These are phyloP conservation scores for Eutypa lata DNA, from an alignment of 2,329 filamentous ascomycete species.

Conservation along the genomic window DNA sequence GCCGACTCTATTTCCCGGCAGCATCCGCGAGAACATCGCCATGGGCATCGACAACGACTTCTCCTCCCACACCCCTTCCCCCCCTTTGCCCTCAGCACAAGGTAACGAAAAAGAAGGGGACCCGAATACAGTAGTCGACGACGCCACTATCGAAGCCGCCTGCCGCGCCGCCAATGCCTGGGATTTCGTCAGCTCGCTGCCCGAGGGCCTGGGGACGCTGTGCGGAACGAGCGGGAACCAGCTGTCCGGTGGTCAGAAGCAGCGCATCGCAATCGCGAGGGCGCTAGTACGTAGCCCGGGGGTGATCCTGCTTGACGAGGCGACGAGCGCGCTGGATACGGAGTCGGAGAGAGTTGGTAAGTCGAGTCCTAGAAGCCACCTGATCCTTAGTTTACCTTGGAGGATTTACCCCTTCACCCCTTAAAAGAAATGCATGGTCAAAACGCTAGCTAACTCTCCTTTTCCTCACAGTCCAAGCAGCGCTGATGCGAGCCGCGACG, in stretches of 20 bases:
- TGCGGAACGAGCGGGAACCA: conserved; percentile 42
- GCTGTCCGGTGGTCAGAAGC: conserved; percentile 39
- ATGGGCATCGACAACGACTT: conserved; percentile 29
- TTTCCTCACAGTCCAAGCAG: conserved; percentile 14
- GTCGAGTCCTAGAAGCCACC: no score
- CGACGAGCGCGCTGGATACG: conserved; percentile 12
- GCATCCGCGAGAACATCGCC: conserved; percentile 43
- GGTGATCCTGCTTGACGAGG: conserved; percentile 42
- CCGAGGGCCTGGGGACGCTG: conserved; percentile 42
- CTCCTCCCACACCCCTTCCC: no score
- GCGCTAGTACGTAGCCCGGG: conserved; percentile 38
- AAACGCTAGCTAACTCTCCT: no score
- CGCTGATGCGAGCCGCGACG: conserved; percentile 4
- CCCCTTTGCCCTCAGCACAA: no score
- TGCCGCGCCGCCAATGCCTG: conserved; percentile 12
- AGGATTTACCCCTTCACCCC: no score
- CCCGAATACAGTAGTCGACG: no score
- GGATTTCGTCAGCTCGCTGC: conserved; percentile 49
- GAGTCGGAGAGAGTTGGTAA: conserved; percentile 8
- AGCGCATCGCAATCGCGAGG: conserved; percentile 42
- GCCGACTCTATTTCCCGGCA: conserved; percentile 47
- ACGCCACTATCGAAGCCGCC: conserved; percentile 8
- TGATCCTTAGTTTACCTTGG: no score
- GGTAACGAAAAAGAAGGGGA: no score
- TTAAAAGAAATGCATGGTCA: no score